Evolutionary conservation across 2,329 filamentous ascomycete genomes (phyloP), one percentile per base, ranked within the genome.

Genomic region (Polychaeton citri): DNA sequence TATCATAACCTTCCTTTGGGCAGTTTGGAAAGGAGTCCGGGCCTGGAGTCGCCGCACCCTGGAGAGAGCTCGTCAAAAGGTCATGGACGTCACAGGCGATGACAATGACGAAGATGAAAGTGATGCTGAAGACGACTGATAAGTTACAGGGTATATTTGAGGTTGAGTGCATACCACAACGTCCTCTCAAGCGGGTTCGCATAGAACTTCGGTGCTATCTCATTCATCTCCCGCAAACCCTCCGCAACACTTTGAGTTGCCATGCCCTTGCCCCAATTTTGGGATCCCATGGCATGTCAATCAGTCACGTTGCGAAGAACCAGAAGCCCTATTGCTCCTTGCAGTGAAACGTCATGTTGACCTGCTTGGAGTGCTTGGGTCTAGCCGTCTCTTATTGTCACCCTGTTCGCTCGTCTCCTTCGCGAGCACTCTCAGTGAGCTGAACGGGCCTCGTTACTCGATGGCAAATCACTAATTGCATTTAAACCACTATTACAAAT

Each of bases 181-280:
- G n/a, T n/a, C n/a, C n/a, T n/a, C n/a, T n/a, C n/a, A n/a, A n/a
- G n/a, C n/a, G n/a, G n/a, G n/a, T n/a, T n/a, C n/a, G n/a, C n/a
- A n/a, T n/a, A n/a, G n/a, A n/a, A n/a, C 39, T 34, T 28, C 33
- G 30, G 17, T 24, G 18, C 13, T 9, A 32, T 21, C 34, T 19
- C 13, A 30, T 8, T 33, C 21, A 35, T 24, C 8, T 15, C 32
- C 26, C 24, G 34, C 17, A 17, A n/a, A 10, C 34, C 19, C 3
- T 26, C 10, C 81, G 85, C 85, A 88, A 81, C 80, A 82, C 81
- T 80, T 93, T 94, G 81, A 94, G 86, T 90, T 93, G 83, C 74
- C 84, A 86, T 72, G 76, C 68, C 68, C 69, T 73, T 65, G 65
- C 40, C 36, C 35, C 24, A 28, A 19, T 9, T 9, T 19, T 24